Percentiles rank a stretch among this genome's conserved stretches.
phyloP scores from a whole-genome alignment of 176 grass and related monocot genomes.

The Eleusine coracana region DNA sequence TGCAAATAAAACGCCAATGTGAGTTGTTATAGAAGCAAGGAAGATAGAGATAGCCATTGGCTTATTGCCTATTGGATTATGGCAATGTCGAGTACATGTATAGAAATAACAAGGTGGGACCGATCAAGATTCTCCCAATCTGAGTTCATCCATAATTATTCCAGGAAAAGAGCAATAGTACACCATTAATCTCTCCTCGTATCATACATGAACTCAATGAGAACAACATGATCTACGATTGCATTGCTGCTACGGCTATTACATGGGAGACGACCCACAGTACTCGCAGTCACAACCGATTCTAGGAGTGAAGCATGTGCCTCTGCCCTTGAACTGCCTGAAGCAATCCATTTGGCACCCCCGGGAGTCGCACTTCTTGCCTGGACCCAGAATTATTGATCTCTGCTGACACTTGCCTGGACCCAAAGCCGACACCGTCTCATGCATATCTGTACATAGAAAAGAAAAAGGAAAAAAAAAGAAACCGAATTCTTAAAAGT shows the following conservation, averaged over 20 bases:
- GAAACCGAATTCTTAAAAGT: no score
- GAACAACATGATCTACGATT: background rate
- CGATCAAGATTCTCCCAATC: background rate
- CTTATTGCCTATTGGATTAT: no score
- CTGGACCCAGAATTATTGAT: conserved; percentile 13
- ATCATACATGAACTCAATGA: background rate
- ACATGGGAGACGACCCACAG: background rate
- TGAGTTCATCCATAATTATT: background rate
- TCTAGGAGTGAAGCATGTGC: conserved; percentile 1
- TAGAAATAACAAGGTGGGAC: no score
- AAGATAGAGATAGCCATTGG: no score
- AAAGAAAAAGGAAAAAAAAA: background rate
- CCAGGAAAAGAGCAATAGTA: background rate
- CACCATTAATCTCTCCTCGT: background rate
- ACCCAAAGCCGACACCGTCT: background rate
- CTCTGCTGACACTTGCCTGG: background rate
- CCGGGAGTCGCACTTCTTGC: background rate
- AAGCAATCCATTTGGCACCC: background rate
- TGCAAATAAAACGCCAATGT: no score
- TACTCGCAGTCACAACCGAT: conserved; percentile 42
- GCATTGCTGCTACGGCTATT: background rate
- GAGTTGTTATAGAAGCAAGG: no score
- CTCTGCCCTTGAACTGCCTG: background rate
- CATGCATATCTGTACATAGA: background rate
- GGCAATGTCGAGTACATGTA: no score